Base-by-base conservation (phyloP, 108 stramenopile genomes). In the Cyclostephanos tholiformis region DNA sequence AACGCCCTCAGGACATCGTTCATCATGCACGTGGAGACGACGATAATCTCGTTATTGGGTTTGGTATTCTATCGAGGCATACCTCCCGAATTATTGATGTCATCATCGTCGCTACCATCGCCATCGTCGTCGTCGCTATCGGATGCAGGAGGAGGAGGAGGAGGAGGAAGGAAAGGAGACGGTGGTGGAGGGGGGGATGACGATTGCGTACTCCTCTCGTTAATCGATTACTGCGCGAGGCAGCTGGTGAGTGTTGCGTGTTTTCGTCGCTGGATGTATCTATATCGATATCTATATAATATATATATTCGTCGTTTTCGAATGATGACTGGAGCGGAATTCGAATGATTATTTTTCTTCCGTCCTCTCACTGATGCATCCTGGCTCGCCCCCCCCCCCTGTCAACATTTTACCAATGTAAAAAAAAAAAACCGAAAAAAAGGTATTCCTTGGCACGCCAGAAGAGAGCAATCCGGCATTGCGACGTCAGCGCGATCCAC, bases 151-250 rank as follows among this genome's bases (percentile, higher is more conserved):
- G 23, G 3, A n/a, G 52, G 23, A 23, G 52, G 3, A 52, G 75
- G 65, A 6, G 75, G 76, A 11, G 52, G 56, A 22, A 36, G 67
- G 8, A 12, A 8, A 12, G 53, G 56, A 5, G 30, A 50, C 20
- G 13, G 25, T 53, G 27, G 53, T 5, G 69, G 62, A 32, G 4
- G 2, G 3, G 32, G 32, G 32, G 32, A 32, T 4, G 44, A 46
- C 22, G 82, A 83, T 56, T 39, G 69, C 19, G 53, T 49, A 22
- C 19, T 79, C 43, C 35, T 84, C 29, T 65, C 79, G 6, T 74
- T 84, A 46, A 41, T 84, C 20, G 83, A 84, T 80, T 84, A 84
- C 41, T 84, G 83, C 61, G 83, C 83, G 6, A 59, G 83, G 29
- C 76, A 73, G 43, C 27, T 84, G 70, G 83, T 72, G 49, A 68